Base-by-base conservation (phyloP, 192 early-diverging fungal species). In the Lunasporangiospora selenospora region DNA sequence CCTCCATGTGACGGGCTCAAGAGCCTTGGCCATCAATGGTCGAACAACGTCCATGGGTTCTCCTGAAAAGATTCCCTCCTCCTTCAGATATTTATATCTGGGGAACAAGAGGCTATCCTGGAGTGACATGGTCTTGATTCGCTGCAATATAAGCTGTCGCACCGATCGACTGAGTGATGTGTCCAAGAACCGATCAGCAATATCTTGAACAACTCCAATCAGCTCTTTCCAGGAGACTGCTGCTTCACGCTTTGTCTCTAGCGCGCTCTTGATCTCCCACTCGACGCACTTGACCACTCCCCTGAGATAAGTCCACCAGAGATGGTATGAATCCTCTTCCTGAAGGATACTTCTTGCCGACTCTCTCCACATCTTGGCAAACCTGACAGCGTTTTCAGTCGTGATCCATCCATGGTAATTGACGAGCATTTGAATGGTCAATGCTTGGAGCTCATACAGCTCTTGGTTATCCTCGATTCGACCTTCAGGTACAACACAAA, bases 1-100 rank as follows among this genome's bases (percentile, higher is more conserved):
- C 27, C 21, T 40, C 69, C 69, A 73, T 23, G 54, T 50, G 18
- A 73, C 69, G 11, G 69, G 37, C 38, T 63, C 69, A 21, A 73
- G 50, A 10, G 34, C 53, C 58, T 62, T 55, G 27, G 23, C 16
- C 54, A 73, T 23, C 34, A 73, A n/a, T 27, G 69, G 69, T 4
- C 50, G 31, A 3, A 38, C 33, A 21, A 63, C 8, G 21, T 73
- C 69, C 18, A 47, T 27, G 8, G 42, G 48, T 3, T 58, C 36
- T 1, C 60, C 60, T 10, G 30, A 42, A 43, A 73, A 73, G 2
- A 58, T 50, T 16, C 57, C 57, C 6, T 40, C 27, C 15, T 32
- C 19, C 42, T 26, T 6, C 3, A 53, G 60, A 11, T 52, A 42
- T 1, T 62, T 42, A 45, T 63, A 63, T 39, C 53, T 52, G 8